Conservation (phyloP, 2,329 filamentous ascomycete species). For the Neofusicoccum kwambonambiense region DNA sequence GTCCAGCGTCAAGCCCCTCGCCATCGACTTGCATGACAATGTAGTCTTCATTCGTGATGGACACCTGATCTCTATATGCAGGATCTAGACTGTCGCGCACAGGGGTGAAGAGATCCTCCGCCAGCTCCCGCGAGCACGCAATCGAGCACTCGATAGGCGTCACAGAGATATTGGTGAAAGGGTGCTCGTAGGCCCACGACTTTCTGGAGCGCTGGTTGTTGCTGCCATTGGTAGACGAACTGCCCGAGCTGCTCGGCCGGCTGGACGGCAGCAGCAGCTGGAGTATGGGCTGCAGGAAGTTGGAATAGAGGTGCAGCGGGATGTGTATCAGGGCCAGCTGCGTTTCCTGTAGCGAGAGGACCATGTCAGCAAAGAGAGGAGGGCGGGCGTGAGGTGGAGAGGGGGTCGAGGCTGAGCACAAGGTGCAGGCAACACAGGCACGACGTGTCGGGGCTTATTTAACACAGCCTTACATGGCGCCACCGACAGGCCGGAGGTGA, state of each 20-base stretch:
- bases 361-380: constrained; percentile 30
- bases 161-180: constrained; percentile 90
- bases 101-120: constrained; percentile 72
- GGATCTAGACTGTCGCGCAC: constrained; percentile 63
- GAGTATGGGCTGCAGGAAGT: constrained; percentile 83
- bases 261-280: constrained; percentile 70
- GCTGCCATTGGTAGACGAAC: constrained; percentile 28
- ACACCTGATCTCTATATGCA: constrained; percentile 49
- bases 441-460: constrained; percentile 17
- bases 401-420: constrained; percentile 4
- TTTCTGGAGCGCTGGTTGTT: constrained; percentile 31
- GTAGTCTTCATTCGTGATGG: constrained; percentile 80
- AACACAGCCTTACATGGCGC: constrained; percentile 15
- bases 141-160: constrained; percentile 92
- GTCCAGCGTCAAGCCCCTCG: constrained; percentile 85
- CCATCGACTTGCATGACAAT: constrained; percentile 87
- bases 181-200: constrained; percentile 58
- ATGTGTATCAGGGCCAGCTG: constrained; percentile 88
- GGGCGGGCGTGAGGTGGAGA: background rate
- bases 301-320: constrained; percentile 72
- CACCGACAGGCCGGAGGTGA: constrained; percentile 1
- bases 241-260: constrained; percentile 22
- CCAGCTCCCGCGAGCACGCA: constrained; percentile 77
- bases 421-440: constrained; percentile 18
- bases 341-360: constrained; percentile 65